Evolutionary conservation across 2,329 filamentous ascomycete genomes (phyloP), one percentile per base, ranked within the genome.

Genomic region (Tolypocladium sp.): DNA sequence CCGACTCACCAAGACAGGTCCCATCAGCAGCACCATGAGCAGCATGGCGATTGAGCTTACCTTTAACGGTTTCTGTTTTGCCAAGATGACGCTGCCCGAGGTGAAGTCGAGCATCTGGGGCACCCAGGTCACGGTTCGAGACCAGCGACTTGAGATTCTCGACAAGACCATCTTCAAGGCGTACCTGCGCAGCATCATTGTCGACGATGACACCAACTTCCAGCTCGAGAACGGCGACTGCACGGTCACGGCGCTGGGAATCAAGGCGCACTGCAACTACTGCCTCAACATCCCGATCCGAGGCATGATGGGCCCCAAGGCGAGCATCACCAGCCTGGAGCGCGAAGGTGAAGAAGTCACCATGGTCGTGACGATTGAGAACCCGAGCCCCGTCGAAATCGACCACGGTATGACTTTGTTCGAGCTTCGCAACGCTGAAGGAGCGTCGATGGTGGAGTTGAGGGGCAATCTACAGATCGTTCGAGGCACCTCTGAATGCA

Each of bases 341-440:
- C 59, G 63, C 30, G 56, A 55, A 5, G 63, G 58, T 3, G 55
- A 63, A 13, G 25, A 57, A 25, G 61, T 71, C 44, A 61, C 59
- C 15, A 58, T 63, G 49, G 60, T 52, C 8, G 61, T 74, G 52
- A 63, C 58, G 55, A 59, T 73, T 41, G 56, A 60, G 22, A 74
- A 71, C 61, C 63, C 65, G 13, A 70, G 70, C 22, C 65, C 67
- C 4, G 63, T 73, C 38, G 70, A 72, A 59, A 65, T 75, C 7
- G 66, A 70, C 35, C 64, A 69, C 56, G 71, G 69, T 2, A 46
- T 58, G 20, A 69, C 68, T 57, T 58, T 63, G 22, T 74, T 74
- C 35, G 69, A 72, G 59, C 62, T 75, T 30, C 63, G 65, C 44
- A 69, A 68, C 42, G 52, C 2, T 12, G 13, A 3, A 8, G 25